phyloP scores from a whole-genome alignment of 495 filamentous ascomycete genomes.

The Trichoderma orchidacearum region DNA sequence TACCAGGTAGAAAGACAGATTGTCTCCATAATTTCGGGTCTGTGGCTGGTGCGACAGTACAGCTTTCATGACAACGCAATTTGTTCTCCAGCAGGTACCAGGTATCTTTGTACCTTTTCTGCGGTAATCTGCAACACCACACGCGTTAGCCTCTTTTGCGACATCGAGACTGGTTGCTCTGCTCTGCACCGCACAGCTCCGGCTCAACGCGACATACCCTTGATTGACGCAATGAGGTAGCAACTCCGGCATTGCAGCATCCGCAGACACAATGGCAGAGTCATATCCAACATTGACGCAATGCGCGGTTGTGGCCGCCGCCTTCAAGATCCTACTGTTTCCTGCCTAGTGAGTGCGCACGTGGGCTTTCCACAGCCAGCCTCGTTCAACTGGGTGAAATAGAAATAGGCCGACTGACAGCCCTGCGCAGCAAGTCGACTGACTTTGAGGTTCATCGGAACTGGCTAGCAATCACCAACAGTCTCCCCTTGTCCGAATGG shows the following conservation, averaged over 20 bases:
- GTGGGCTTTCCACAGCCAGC: not conserved
- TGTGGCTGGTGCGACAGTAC: not conserved
- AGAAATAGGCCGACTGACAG: not conserved
- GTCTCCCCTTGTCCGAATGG: conserved; percentile 77
- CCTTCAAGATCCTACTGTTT: conserved; percentile 87
- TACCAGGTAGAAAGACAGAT: not conserved
- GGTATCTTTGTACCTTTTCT: too few species aligned
- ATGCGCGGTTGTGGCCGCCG: conserved; percentile 74
- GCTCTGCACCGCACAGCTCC: not conserved
- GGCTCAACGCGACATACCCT: too few species aligned
- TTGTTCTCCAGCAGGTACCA: too few species aligned
- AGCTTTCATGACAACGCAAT: not conserved
- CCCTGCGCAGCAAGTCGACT: conserved; percentile 71
- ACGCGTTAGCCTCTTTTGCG: not conserved
- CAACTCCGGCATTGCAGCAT: not conserved
- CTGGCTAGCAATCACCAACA: conserved; percentile 92
- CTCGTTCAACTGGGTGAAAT: conserved; percentile 1
- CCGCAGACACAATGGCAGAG: conserved; percentile 51
- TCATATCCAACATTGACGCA: conserved; percentile 75
- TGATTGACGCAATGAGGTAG: not conserved
- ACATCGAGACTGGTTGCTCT: not conserved
- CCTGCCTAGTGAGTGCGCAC: conserved; percentile 76
- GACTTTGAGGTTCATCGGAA: conserved; percentile 98
- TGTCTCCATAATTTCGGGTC: too few species aligned
- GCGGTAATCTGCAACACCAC: too few species aligned